Percentiles rank a stretch among this genome's conserved stretches.
phyloP scores from a whole-genome alignment of 192 early-diverging fungal species.

The Backusella luteola region DNA sequence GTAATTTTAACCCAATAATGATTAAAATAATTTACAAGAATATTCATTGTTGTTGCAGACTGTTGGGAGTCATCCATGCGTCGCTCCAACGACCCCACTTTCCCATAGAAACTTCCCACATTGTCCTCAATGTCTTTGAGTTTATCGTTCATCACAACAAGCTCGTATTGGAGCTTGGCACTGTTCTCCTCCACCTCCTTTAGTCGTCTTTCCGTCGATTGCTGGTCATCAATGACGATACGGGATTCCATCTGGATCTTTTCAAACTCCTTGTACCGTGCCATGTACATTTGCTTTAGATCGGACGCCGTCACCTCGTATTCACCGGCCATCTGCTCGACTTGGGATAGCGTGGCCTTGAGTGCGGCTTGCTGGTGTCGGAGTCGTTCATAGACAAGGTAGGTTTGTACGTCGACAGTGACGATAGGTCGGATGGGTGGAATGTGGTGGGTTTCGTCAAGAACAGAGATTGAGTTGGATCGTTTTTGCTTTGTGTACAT shows the following conservation, averaged over 20 bases:
- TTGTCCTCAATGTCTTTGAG: constrained; percentile 46
- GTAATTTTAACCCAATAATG: constrained; percentile 32
- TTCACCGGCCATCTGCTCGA: constrained; percentile 10
- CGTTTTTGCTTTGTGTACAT: background rate
- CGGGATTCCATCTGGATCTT: background rate
- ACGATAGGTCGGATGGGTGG: background rate
- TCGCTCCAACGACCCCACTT: constrained; percentile 34
- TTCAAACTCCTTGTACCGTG: constrained; percentile 11
- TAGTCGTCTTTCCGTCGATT: constrained; percentile 15
- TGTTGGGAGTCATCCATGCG: constrained; percentile 41
- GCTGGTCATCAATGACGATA: constrained; percentile 27
- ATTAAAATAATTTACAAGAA: constrained; percentile 42
- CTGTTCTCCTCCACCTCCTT: constrained; percentile 31
- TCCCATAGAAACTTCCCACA: constrained; percentile 37
- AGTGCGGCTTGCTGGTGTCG: constrained; percentile 22
- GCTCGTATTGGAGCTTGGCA: constrained; percentile 43
- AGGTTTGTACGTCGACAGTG: constrained; percentile 37
- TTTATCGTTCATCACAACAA: constrained; percentile 40
- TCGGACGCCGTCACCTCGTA: constrained; percentile 5
- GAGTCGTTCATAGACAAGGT: constrained; percentile 37
- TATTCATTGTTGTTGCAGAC: constrained; percentile 34
- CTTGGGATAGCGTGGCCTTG: background rate
- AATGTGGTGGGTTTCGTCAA: background rate
- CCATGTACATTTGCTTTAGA: constrained; percentile 4
- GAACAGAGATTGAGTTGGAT: background rate